Base-by-base conservation (phyloP, 1,284 basidiomycete species). In the Pseudozyma sp. region DNA sequence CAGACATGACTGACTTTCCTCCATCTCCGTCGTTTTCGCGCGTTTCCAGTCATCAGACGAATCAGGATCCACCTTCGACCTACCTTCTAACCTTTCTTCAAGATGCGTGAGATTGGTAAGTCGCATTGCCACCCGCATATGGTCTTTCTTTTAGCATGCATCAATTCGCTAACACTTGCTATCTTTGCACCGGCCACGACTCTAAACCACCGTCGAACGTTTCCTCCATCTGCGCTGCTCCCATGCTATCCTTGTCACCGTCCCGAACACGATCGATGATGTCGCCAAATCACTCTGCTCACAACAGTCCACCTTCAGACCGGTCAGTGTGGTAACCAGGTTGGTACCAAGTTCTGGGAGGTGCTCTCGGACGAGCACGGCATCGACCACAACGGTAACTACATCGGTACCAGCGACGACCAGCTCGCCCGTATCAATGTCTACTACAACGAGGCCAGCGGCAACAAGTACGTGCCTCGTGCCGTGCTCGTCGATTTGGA, bases 311-410 rank as follows among this genome's bases (percentile, higher is more conserved):
- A 83, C 70, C 75, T 83, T 63, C 81, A 83, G 75, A 87, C 74
- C 71, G 80, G 80, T 68, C 83, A 84, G 75, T 84, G 83, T 73
- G 83, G 83, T 78, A 84, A 84, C 81, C 83, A 84, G 66, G 79
- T 84, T 60, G 83, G 83, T 91, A 92, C 93, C 88, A 97, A 97
- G 87, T 97, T 98, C 91, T 97, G 94, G 95, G 94, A 92, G 87
- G 94, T 94, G 81, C 76, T 98, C 85, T 95, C 94, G 68, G 94
- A 97, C 86, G 95, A 98, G 88, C 95, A 98, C 86, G 94, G 94
- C 84, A 94, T 97, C 86, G 93, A 93, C 86, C 88, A 88, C 85
- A 92, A 94, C 88, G 94, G 94, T 50, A 74, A 78, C 75, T 98
- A 97, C 90, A 91, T 92, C 87, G 96, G 96, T 84, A 94, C 86